A percentile compares a stretch with the other conserved stretches of the same genome.
Evolutionary conservation across 2,329 filamentous ascomycete genomes (phyloP).

Genomic region (Nigrospora oryzae): DNA sequence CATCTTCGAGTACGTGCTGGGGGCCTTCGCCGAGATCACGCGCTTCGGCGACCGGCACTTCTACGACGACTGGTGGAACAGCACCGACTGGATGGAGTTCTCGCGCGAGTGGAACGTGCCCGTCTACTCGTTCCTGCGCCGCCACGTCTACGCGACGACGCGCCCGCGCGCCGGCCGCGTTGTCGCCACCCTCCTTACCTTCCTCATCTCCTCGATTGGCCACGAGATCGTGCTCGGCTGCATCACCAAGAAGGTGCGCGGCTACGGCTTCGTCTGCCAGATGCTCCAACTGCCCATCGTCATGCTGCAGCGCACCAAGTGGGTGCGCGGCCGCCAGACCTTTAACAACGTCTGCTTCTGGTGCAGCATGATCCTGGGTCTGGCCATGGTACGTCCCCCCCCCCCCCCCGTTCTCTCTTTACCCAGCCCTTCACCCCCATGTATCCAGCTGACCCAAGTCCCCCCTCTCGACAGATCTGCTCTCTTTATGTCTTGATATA

Average conservation of each 20-base stretch:
- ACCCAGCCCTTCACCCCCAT: background rate
- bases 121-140: slow-evolving; percentile 87
- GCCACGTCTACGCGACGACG: slow-evolving; percentile 86
- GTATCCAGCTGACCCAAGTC: background rate
- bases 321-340: slow-evolving; percentile 65
- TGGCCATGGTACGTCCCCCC: slow-evolving; percentile 59
- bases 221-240: slow-evolving; percentile 97
- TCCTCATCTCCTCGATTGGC: slow-evolving; percentile 78
- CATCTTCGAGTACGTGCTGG: slow-evolving; percentile 95
- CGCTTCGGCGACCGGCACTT: slow-evolving; percentile 91
- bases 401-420: background rate
- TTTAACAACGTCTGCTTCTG: slow-evolving; percentile 88
- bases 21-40: slow-evolving; percentile 90
- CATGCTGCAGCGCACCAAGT: slow-evolving; percentile 75
- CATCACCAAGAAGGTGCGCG: slow-evolving; percentile 92
- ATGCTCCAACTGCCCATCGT: slow-evolving; percentile 96
- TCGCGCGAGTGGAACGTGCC: slow-evolving; percentile 96
- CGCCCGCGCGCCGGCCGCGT: slow-evolving; percentile 66
- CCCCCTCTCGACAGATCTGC: slow-evolving; percentile 36
- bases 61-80: slow-evolving; percentile 73
- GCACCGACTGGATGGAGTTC: slow-evolving; percentile 90
- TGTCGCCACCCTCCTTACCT: slow-evolving; percentile 81
- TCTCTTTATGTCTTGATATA: slow-evolving; percentile 51
- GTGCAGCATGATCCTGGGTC: slow-evolving; percentile 81
- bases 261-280: slow-evolving; percentile 89